A percentile compares a stretch with the other conserved stretches of the same genome.
phyloP scores from a whole-genome alignment of 305 asterid genomes.

The Solanum chacoense region DNA sequence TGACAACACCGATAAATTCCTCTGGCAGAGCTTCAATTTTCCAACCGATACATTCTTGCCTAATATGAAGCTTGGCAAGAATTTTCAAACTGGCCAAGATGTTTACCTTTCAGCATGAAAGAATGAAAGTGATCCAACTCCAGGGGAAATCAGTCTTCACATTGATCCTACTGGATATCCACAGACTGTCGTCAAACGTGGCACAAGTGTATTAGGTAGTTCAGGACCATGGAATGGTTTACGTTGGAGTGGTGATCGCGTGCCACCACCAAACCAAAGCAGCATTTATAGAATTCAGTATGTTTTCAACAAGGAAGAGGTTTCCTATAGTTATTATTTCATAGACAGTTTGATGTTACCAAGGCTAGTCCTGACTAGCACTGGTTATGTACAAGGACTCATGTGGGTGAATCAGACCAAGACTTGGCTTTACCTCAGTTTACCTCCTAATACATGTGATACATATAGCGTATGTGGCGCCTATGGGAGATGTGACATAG shows the following conservation, averaged over 20 bases:
- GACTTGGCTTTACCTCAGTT: not conserved
- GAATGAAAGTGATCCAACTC: constrained; percentile 1
- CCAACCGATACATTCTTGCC: constrained; percentile 2
- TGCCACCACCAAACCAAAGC: not conserved
- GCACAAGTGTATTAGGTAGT: not conserved
- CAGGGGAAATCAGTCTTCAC: constrained; percentile 1
- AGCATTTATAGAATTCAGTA: not conserved
- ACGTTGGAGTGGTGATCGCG: not conserved
- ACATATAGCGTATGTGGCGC: not conserved
- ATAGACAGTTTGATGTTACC: not conserved
- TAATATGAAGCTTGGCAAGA: constrained; percentile 8
- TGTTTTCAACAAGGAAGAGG: not conserved
- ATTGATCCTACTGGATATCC: constrained; percentile 8
- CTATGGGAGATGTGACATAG: constrained; percentile 2
- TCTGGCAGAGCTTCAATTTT: constrained; percentile 12
- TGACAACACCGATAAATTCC: not conserved
- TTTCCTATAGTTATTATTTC: not conserved
- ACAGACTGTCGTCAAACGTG: not conserved
- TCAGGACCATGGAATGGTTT: constrained; percentile 11
- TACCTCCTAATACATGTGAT: not conserved
- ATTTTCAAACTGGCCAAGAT: not conserved
- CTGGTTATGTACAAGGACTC: not conserved
- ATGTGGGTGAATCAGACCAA: not conserved
- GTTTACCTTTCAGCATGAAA: constrained; percentile 4
- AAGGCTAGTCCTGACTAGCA: not conserved